Conservation (phyloP, 495 filamentous ascomycete genomes). For the Neurospora sp. region DNA sequence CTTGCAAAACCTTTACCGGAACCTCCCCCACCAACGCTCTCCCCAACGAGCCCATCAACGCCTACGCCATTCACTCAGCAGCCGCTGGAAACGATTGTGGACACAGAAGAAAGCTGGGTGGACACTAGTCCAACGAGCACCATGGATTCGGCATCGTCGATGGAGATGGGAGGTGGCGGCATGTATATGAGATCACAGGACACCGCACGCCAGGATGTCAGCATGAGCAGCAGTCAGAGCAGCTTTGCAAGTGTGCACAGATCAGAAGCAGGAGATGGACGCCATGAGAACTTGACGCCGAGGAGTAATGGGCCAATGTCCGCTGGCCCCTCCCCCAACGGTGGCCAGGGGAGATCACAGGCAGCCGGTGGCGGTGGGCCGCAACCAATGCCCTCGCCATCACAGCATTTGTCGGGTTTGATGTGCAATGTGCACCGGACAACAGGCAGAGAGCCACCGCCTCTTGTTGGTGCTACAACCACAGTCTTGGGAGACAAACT, state of each 20-base stretch:
- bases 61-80: slow-evolving; percentile 13
- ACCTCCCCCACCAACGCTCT: slow-evolving; percentile 31
- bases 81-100: slow-evolving; percentile 20
- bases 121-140: slow-evolving; percentile 40
- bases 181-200: slow-evolving; percentile 19
- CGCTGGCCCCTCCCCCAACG: slow-evolving; percentile 36
- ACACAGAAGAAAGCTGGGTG: slow-evolving; percentile 17
- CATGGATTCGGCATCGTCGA: slow-evolving; percentile 51
- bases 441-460: slow-evolving; percentile 81
- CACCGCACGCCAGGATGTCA: slow-evolving; percentile 10
- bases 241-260: slow-evolving; percentile 34
- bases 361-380: slow-evolving; percentile 42
- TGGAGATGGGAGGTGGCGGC: slow-evolving; percentile 22
- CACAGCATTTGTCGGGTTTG: slow-evolving; percentile 64
- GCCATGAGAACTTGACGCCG: slow-evolving; percentile 35
- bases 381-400: slow-evolving; percentile 31
- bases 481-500: slow-evolving; percentile 90
- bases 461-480: slow-evolving; percentile 88
- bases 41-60: slow-evolving; percentile 25
- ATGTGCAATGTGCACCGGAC: slow-evolving; percentile 90
- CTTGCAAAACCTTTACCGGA: slow-evolving; percentile 43
- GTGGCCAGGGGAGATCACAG: slow-evolving; percentile 24
- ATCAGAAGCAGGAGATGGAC: slow-evolving; percentile 34
- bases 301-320: slow-evolving; percentile 42
- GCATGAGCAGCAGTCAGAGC: slow-evolving; percentile 47